phyloP scores from a whole-genome alignment of 177 flowering plant genomes.

The Tripterygium wilfordii region DNA sequence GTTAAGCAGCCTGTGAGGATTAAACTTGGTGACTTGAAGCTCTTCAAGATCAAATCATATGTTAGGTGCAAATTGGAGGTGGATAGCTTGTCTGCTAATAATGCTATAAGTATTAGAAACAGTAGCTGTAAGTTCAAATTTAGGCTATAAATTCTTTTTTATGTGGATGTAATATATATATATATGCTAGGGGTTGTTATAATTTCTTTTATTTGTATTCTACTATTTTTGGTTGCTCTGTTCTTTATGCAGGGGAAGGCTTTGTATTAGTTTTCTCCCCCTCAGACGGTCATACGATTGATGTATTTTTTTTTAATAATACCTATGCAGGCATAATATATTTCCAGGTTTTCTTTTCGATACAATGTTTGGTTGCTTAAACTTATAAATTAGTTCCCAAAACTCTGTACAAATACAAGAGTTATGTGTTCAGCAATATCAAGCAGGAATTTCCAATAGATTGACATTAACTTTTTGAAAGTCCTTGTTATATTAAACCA shows the following conservation, averaged over 20 bases:
- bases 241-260: not conserved
- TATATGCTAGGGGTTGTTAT: not conserved
- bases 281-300: constrained; percentile 1
- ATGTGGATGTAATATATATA: too few relatives aligned
- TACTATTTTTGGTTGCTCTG: not conserved
- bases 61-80: constrained; percentile 57
- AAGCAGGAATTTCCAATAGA: not conserved
- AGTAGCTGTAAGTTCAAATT: constrained; percentile 62
- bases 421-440: not conserved
- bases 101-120: constrained; percentile 34
- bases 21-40: constrained; percentile 71
- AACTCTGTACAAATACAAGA: too few relatives aligned
- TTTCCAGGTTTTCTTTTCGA: too few relatives aligned
- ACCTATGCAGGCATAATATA: too few relatives aligned
- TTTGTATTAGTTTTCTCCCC: not conserved
- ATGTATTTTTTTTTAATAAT: too few relatives aligned
- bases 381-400: too few relatives aligned
- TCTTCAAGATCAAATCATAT: constrained; percentile 52
- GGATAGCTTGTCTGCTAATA: constrained; percentile 34
- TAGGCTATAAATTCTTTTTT: constrained; percentile 23
- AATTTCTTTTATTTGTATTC: constrained; percentile 1
- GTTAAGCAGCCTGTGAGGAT: constrained; percentile 70
- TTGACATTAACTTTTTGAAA: too few relatives aligned
- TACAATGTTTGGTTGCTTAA: too few relatives aligned
- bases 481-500: too few relatives aligned